Evolutionary conservation across 208 protist genomes (phyloP).

Genomic region (Acanthamoeba lenticulata): DNA sequence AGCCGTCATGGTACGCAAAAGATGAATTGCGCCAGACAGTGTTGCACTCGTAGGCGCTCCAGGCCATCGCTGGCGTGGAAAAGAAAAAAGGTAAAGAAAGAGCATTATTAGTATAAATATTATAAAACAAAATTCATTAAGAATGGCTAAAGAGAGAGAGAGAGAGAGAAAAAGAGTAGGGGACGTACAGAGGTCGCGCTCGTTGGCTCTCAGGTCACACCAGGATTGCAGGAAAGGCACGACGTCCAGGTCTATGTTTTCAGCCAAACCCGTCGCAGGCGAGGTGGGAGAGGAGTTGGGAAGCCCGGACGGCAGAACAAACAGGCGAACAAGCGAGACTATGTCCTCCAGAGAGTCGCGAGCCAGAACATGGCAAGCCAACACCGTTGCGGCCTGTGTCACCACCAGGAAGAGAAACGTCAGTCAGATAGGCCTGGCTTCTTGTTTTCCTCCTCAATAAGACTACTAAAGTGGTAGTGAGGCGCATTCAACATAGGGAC

Average conservation of each 20-base stretch:
- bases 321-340: neutral
- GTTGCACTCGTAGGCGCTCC: neutral
- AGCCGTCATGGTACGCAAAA: slow-evolving; percentile 46
- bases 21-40: neutral
- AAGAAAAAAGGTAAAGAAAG: neutral
- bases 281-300: neutral
- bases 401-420: neutral
- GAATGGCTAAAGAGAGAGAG: neutral
- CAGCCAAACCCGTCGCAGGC: neutral
- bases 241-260: neutral
- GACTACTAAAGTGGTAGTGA: neutral
- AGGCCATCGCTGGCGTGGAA: slow-evolving; percentile 31
- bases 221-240: neutral
- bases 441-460: neutral
- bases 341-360: slow-evolving; percentile 62
- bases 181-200: neutral
- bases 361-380: neutral
- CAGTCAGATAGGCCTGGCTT: neutral
- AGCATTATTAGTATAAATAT: too few species aligned
- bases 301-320: slow-evolving; percentile 33
- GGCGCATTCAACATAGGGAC: too few species aligned
- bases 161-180: neutral
- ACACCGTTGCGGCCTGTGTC: neutral
- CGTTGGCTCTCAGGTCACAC: neutral
- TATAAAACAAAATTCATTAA: neutral